Conservation (phyloP, 2,329 filamentous ascomycete genomes). For the Thielaviopsis ethacetica region DNA sequence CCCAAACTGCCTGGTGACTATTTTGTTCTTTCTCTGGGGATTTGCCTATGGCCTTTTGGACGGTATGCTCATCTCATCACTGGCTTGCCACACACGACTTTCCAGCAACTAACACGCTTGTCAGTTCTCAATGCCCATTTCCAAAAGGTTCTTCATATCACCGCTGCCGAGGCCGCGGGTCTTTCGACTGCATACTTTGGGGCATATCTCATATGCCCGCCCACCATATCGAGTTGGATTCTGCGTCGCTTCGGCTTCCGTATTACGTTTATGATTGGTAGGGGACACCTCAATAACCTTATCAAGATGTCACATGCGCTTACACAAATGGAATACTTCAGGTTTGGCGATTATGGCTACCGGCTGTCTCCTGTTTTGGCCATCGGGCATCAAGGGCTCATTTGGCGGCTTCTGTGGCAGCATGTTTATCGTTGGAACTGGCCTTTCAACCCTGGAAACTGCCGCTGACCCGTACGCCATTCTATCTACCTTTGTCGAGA, state of each 20-base stretch:
- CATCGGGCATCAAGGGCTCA: conserved; percentile 39
- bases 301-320: not conserved
- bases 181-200: conserved; percentile 37
- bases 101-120: not conserved
- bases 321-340: not conserved
- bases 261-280: conserved; percentile 46
- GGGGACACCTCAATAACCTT: not conserved
- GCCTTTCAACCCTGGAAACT: conserved; percentile 58
- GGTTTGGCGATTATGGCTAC: conserved; percentile 48
- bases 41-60: conserved; percentile 30
- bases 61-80: conserved; percentile 3
- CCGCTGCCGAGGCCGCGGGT: conserved; percentile 27
- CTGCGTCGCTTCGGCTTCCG: conserved; percentile 50
- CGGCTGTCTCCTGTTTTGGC: conserved; percentile 39
- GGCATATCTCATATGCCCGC: conserved; percentile 23
- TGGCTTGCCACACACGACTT: not conserved
- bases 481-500: not conserved
- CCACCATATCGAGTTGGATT: conserved; percentile 30
- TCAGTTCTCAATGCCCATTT: conserved; percentile 33
- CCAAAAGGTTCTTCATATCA: conserved; percentile 28
- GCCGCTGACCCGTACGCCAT: conserved; percentile 52
- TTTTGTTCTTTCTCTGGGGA: conserved; percentile 31
- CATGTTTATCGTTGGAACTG: conserved; percentile 60
- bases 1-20: conserved; percentile 19
- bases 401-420: conserved; percentile 59